A percentile compares a stretch with the other conserved stretches of the same genome.
Conservation (phyloP, 2,329 filamentous ascomycete species). For the Xylaria multiplex region DNA sequence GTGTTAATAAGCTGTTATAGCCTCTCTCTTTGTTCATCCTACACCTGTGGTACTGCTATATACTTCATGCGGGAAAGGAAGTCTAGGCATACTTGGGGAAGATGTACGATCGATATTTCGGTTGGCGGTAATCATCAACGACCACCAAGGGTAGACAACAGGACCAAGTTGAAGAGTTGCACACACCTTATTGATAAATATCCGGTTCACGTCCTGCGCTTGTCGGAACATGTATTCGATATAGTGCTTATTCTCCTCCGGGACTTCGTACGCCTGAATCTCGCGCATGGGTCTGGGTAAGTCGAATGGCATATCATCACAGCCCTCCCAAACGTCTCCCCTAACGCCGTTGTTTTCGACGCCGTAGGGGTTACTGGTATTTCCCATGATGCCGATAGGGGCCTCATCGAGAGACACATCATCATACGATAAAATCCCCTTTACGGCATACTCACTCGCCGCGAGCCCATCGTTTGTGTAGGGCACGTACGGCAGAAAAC, state of each 20-base stretch:
- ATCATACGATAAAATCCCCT: slow-evolving; percentile 49
- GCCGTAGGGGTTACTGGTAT: slow-evolving; percentile 48
- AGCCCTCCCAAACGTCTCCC: slow-evolving; percentile 49
- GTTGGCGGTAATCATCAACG: background rate
- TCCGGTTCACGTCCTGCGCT: slow-evolving; percentile 51
- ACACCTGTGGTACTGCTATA: background rate
- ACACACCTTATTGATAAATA: slow-evolving; percentile 51
- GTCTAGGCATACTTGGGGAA: background rate
- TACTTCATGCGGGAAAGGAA: background rate
- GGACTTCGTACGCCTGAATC: slow-evolving; percentile 46
- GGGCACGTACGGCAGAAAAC: slow-evolving; percentile 50
- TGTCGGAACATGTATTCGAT: slow-evolving; percentile 51
- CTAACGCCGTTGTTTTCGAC: slow-evolving; percentile 46
- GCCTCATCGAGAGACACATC: slow-evolving; percentile 29
- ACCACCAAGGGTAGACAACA: background rate
- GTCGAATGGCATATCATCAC: slow-evolving; percentile 52
- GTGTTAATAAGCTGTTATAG: slow-evolving; percentile 7
- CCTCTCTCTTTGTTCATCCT: background rate
- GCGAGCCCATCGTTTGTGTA: slow-evolving; percentile 47
- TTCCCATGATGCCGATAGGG: slow-evolving; percentile 43
- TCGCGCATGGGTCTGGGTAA: slow-evolving; percentile 48
- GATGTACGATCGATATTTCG: too few relatives aligned
- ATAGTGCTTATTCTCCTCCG: slow-evolving; percentile 48
- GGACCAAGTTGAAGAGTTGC: background rate
- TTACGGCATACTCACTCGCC: slow-evolving; percentile 44